Evolutionary conservation across 805 yeast genomes (phyloP), one percentile per base, ranked within the genome.

Genomic region (Kodamaea restingae): DNA sequence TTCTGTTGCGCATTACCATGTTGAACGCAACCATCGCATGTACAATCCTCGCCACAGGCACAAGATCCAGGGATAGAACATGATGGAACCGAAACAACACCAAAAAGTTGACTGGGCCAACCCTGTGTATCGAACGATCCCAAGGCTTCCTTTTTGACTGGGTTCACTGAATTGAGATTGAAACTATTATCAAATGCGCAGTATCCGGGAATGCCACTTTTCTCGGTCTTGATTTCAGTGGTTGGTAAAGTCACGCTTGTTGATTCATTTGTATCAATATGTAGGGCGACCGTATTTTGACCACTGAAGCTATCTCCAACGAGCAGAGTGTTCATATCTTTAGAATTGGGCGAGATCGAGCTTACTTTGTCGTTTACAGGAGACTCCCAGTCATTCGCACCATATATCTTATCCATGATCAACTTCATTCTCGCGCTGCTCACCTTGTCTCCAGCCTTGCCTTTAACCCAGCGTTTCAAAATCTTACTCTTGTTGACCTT

Each of bases 61-160:
- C 74, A 68, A 2, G 65, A 45, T 2, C 67, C 67, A 1, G 62
- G 60, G 10, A 61, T 47, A 2, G 68, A 56, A 44, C 70, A 65
- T 15, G 64, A 50, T 10, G 65, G 61, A 4, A 61, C 56, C 15
- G 51, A 49, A 4, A 63, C 54, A 9, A 61, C 55, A 31, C 56
- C 55, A 30, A 44, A 56, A 9, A 50, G 39, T 37, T 44, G 45
- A n/a, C 29, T 36, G n/a, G 15, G 31, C 31, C 31, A 27, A 6
- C 14, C 28, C 31, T 27, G 31, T 4, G 12, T 11, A 12, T 12
- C 32, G 15, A 20, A 25, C 10, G 27, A 4, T 4, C 27, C 27
- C 5, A n/a, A 25, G 11, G 11, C 27, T 25, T 25, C 27, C 12
- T 25, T 25, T 10, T 25, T 25, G n/a, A 8, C 8, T 20, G 22